Conservation (phyloP, 2,329 filamentous ascomycete genomes). For the Pestalotiopsis sp. region DNA sequence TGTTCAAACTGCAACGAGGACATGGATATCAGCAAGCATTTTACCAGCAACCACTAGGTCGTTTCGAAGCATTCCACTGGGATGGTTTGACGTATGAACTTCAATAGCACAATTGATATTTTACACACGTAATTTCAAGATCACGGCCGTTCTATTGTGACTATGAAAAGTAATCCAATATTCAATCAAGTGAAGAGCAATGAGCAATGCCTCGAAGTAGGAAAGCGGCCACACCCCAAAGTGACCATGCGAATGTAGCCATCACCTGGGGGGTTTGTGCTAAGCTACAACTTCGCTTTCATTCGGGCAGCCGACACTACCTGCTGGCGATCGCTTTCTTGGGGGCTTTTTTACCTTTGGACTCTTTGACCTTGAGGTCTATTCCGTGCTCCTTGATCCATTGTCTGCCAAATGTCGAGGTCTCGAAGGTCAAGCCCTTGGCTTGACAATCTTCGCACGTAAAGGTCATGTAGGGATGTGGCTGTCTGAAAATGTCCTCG, state of each 20-base stretch:
- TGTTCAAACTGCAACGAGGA: neutral
- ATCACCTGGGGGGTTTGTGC: too few relatives aligned
- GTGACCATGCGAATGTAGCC: too few relatives aligned
- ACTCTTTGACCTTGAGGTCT: neutral
- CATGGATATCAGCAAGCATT: neutral
- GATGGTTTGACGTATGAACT: neutral
- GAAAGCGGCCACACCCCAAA: too few relatives aligned
- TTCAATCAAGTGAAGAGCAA: too few relatives aligned
- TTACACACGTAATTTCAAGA: too few relatives aligned
- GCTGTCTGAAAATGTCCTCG: neutral
- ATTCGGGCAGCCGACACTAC: neutral
- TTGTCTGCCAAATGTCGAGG: neutral
- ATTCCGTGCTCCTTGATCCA: neutral
- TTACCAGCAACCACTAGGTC: neutral
- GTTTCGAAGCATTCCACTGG: neutral
- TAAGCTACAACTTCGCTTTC: neutral
- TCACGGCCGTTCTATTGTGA: too few relatives aligned
- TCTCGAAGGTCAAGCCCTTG: neutral
- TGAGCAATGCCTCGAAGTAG: too few relatives aligned
- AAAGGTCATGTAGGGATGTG: slow-evolving; percentile 1
- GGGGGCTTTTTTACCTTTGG: neutral
- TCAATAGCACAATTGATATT: too few relatives aligned
- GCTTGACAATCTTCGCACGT: neutral
- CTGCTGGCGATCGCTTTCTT: neutral
- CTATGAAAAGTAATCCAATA: too few relatives aligned